A percentile compares a stretch with the other conserved stretches of the same genome.
phyloP scores from a whole-genome alignment of 2,329 filamentous ascomycete genomes.

The Aspergillus japonicus region DNA sequence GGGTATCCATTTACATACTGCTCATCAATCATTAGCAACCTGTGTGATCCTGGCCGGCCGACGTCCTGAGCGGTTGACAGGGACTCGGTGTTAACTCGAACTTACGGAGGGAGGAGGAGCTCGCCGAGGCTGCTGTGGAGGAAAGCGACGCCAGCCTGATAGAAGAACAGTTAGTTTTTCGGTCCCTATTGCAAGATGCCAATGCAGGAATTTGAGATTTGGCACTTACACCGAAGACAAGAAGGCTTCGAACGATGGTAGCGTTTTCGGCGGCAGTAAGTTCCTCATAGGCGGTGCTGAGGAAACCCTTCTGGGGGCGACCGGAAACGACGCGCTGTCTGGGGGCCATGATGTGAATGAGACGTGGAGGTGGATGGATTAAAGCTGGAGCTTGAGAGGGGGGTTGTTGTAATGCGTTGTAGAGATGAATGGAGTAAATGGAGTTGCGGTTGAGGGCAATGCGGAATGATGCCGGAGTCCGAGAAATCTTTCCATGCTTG shows the following conservation, averaged over 20 bases:
- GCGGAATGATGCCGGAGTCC: constrained; percentile 11
- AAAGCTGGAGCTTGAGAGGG: constrained; percentile 10
- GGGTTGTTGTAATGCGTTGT: constrained; percentile 11
- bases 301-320: constrained; percentile 49
- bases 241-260: constrained; percentile 65
- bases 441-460: not conserved
- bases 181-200: not conserved
- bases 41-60: constrained; percentile 17
- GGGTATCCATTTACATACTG: constrained; percentile 22
- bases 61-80: not conserved
- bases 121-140: constrained; percentile 68
- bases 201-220: not conserved
- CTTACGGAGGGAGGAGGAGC: constrained; percentile 62
- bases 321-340: constrained; percentile 56
- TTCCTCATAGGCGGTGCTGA: constrained; percentile 60
- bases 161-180: constrained; percentile 13
- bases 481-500: constrained; percentile 39
- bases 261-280: constrained; percentile 68
- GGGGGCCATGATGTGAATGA: constrained; percentile 56
- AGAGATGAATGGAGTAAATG: constrained; percentile 5
- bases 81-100: constrained; percentile 23
- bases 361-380: constrained; percentile 1
- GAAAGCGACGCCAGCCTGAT: constrained; percentile 63
- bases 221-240: constrained; percentile 64
- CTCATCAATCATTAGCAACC: constrained; percentile 8